A percentile compares a stretch with the other conserved stretches of the same genome.
Conservation (phyloP, 352 stramenopile species). For the Globisporangium canariense region DNA sequence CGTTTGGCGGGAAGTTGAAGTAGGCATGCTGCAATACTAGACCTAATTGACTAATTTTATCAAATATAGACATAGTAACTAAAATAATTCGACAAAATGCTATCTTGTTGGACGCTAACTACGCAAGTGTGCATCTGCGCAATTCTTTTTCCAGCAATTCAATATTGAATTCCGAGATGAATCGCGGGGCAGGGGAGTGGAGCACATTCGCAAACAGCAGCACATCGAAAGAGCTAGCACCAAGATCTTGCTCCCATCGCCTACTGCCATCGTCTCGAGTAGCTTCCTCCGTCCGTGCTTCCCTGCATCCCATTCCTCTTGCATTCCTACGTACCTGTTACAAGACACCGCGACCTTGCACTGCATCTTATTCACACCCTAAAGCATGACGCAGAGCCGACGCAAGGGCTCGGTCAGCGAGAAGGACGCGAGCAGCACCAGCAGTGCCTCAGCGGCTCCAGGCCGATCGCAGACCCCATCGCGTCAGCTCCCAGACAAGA, state of each 20-base stretch:
- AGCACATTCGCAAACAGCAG: neutral
- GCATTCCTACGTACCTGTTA: neutral
- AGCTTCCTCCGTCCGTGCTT: constrained; percentile 2
- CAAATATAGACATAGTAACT: neutral
- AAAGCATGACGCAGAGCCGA: constrained; percentile 9
- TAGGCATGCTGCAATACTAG: neutral
- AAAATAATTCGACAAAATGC: no score
- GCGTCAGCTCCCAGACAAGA: constrained; percentile 11
- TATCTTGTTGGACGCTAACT: no score
- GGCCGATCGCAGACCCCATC: constrained; percentile 15
- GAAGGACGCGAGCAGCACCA: constrained; percentile 3
- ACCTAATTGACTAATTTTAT: neutral
- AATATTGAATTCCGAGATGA: neutral
- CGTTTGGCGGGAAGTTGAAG: neutral
- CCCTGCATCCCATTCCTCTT: neutral
- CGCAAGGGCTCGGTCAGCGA: constrained; percentile 16
- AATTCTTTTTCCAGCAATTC: neutral
- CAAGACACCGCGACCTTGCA: neutral
- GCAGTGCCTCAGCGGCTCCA: neutral
- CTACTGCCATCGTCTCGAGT: neutral
- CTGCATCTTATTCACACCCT: neutral
- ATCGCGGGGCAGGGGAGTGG: neutral
- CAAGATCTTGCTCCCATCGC: constrained; percentile 5
- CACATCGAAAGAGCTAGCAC: constrained; percentile 1
- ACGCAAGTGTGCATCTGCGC: no score